Conservation (phyloP, 495 filamentous ascomycete genomes). For the Amniculicola lignicola region DNA sequence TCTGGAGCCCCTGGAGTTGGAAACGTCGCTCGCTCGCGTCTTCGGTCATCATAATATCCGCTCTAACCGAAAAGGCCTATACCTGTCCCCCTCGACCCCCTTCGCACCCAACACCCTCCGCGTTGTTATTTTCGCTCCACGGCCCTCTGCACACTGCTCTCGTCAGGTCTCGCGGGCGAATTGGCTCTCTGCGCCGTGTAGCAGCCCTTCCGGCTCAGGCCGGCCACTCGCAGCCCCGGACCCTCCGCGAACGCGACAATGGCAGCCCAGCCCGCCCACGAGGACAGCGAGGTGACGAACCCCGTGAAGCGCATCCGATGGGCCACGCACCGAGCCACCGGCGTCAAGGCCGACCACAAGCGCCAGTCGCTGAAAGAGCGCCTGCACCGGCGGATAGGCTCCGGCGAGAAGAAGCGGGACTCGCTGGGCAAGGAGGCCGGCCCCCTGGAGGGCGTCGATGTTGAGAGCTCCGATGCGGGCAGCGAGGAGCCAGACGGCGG, state of each 20-base stretch:
- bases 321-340: conserved; percentile 81
- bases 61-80: conserved; percentile 16
- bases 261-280: conserved; percentile 33
- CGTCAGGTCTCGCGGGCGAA: conserved; percentile 7
- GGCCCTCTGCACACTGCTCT: conserved; percentile 1
- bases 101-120: conserved; percentile 4
- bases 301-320: conserved; percentile 78
- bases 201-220: conserved; percentile 32
- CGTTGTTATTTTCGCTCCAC: conserved; percentile 1
- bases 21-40: conserved; percentile 18
- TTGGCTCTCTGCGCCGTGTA: conserved; percentile 26
- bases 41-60: conserved; percentile 11
- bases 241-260: conserved; percentile 20
- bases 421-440: conserved; percentile 50
- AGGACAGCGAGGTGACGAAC: conserved; percentile 42
- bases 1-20: not conserved
- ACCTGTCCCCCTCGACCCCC: conserved; percentile 15
- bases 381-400: conserved; percentile 60
- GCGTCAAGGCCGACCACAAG: conserved; percentile 71
- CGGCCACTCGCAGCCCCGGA: conserved; percentile 24
- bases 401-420: conserved; percentile 70
- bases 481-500: conserved; percentile 41
- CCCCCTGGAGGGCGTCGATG: conserved; percentile 44
- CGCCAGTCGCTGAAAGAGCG: conserved; percentile 80
- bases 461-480: conserved; percentile 43